Percentiles rank a stretch among this genome's conserved stretches.
Evolutionary conservation across 2,329 filamentous ascomycete genomes (phyloP).

Genomic region (Fusarium falciforme): DNA sequence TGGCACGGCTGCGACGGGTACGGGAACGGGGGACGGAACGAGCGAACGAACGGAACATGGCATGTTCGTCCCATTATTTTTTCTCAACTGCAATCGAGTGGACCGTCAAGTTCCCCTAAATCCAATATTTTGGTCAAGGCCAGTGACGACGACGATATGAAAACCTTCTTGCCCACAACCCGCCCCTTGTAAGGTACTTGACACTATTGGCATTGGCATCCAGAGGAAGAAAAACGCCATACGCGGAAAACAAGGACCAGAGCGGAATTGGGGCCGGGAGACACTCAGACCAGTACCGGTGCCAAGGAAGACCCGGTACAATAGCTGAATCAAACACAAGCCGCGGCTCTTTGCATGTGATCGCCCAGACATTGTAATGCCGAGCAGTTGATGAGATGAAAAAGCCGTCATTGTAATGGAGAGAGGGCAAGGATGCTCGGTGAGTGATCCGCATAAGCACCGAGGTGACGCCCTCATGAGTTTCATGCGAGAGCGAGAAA

Average conservation of each 20-base stretch:
- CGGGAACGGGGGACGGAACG: neutral
- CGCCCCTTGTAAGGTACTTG: neutral
- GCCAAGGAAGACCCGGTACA: neutral
- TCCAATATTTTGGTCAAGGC: neutral
- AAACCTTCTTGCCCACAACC: neutral
- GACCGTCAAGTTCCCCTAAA: neutral
- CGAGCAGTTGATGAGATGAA: neutral
- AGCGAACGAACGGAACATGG: constrained; percentile 15
- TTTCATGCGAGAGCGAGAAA: neutral
- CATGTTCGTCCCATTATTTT: constrained; percentile 15
- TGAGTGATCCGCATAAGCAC: constrained; percentile 41
- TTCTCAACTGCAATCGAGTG: constrained; percentile 23
- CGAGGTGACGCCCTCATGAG: constrained; percentile 35
- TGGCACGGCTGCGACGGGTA: neutral
- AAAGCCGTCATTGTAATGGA: constrained; percentile 21
- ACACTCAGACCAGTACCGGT: neutral
- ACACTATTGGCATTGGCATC: neutral
- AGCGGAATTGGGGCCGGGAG: neutral
- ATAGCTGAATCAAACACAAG: neutral
- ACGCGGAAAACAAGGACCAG: neutral
- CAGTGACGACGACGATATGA: neutral
- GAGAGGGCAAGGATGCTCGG: constrained; percentile 24
- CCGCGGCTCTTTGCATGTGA: constrained; percentile 36
- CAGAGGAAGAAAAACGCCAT: neutral
- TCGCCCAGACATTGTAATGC: constrained; percentile 6